These are phyloP conservation scores for Neonectria punicea DNA, from an alignment of 2,329 filamentous ascomycete species.

Conservation along the genomic window DNA sequence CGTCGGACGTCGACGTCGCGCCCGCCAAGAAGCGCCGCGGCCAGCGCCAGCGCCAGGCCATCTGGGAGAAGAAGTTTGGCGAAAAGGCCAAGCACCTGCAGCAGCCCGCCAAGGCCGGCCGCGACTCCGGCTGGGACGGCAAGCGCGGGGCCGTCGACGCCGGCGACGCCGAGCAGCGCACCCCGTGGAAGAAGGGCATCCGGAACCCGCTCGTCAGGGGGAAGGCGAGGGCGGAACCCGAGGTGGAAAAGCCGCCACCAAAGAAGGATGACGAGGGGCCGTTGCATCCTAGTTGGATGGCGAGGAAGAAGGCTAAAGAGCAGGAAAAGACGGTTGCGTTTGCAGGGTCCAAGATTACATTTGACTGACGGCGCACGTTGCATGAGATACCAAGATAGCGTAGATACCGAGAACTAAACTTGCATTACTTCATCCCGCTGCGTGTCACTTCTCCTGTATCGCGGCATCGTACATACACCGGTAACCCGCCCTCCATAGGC, in stretches of 20 bases:
- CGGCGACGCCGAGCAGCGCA: slow-evolving; percentile 48
- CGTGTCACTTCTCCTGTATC: not conserved
- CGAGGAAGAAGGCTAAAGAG: slow-evolving; percentile 70
- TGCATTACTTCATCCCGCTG: not conserved
- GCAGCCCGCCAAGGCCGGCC: slow-evolving; percentile 48
- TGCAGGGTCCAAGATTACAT: slow-evolving; percentile 67
- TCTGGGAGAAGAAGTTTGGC: slow-evolving; percentile 85
- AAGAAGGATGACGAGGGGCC: slow-evolving; percentile 62
- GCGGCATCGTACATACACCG: slow-evolving; percentile 43
- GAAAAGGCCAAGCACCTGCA: slow-evolving; percentile 74
- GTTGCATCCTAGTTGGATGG: slow-evolving; percentile 74
- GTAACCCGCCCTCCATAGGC: slow-evolving; percentile 71
- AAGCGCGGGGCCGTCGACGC: slow-evolving; percentile 64
- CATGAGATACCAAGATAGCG: slow-evolving; percentile 25
- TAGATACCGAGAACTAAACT: not conserved
- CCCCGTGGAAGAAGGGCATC: slow-evolving; percentile 66
- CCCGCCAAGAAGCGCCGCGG: slow-evolving; percentile 78
- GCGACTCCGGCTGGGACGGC: slow-evolving; percentile 68
- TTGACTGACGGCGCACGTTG: slow-evolving; percentile 55
- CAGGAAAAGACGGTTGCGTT: slow-evolving; percentile 63
- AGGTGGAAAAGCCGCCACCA: slow-evolving; percentile 33
- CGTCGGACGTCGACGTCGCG: slow-evolving; percentile 73
- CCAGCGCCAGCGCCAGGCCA: slow-evolving; percentile 80
- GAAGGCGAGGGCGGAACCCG: slow-evolving; percentile 21
- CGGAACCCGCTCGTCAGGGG: slow-evolving; percentile 47